Evolutionary conservation across 2,329 filamentous ascomycete species (phyloP), one percentile per base, ranked within the genome.

Genomic region (Simplicillium aogashimaense): DNA sequence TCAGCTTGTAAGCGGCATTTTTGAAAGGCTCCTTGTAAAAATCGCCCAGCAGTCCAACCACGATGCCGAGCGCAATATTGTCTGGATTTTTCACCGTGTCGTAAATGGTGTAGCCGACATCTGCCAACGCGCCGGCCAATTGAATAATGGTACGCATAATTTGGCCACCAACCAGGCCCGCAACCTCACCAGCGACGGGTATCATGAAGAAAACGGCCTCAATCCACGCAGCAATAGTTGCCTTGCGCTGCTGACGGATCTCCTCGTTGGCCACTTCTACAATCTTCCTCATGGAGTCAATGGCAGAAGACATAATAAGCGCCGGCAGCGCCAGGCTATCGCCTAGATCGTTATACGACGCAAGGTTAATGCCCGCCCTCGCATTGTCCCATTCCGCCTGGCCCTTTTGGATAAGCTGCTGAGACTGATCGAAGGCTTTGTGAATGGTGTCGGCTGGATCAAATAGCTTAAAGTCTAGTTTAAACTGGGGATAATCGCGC

Each of bases 231-330:
- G 39, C 39, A 31, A 41, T 41, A 29, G 29, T 36, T 30, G 37
- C 35, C 29, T 41, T 8, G 14, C 39, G 39, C 20, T 38, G 35
- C 57, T 88, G 83, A 1, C 74, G 67, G 35, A 92, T 80, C 58
- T 89, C 89, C 41, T 41, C 29, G 35, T 41, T 15, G 7, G 39
- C 39, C n/a, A 41, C 29, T 36, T 41, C 34, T 30, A 41, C 39
- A 31, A 37, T 38, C 20, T 31, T 31, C 35, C 37, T 31, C 39
- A 41, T 41, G 30, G 29, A 37, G 18, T 34, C 7, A 7, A 37
- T 36, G 11, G 39, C 39, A 10, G 39, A 13, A 36, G 35, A 37
- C 39, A 41, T 41, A 11, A 30, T 34, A 30, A 41, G 37, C 17
- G 39, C 39, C 6, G 39, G 39, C 3, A 41, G 30, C 29, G 20